Percentiles rank a stretch among this genome's conserved stretches.
phyloP scores from a whole-genome alignment of 75 land plant species.

The Pseudotsuga menziesii region DNA sequence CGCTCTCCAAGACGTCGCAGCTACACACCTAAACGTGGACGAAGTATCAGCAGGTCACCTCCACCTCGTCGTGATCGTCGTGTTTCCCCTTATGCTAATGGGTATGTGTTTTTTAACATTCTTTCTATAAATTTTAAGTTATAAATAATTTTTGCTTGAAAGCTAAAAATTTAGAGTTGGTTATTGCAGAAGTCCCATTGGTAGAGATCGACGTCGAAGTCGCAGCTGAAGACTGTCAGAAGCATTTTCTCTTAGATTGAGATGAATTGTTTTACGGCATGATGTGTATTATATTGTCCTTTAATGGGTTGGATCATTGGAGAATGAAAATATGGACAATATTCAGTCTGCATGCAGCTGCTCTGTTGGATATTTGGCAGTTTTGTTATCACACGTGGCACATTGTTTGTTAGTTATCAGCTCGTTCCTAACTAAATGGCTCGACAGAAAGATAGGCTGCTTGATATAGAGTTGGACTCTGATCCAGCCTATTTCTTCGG shows the following conservation, averaged over 20 bases:
- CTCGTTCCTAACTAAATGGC: constrained; percentile 9
- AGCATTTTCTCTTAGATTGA: neutral
- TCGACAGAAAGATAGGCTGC: constrained; percentile 2
- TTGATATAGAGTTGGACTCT: constrained; percentile 10
- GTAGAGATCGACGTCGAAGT: neutral
- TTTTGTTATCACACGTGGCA: neutral
- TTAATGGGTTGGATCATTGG: constrained; percentile 1
- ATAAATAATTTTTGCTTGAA: neutral
- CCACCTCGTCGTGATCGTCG: neutral
- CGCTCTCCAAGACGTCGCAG: constrained; percentile 6
- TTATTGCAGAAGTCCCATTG: constrained; percentile 8
- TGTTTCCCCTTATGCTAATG: constrained; percentile 8
- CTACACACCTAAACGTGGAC: constrained; percentile 6
- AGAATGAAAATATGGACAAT: constrained; percentile 5
- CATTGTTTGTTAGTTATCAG: constrained; percentile 1
- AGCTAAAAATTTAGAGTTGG: neutral
- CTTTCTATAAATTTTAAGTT: neutral
- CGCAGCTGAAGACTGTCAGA: neutral
- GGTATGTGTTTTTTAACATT: neutral
- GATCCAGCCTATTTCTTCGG: neutral
- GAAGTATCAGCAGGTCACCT: constrained; percentile 12
- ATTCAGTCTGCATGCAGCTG: neutral
- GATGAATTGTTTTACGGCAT: neutral
- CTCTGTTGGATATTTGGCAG: constrained; percentile 11
- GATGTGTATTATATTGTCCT: constrained; percentile 1